These are phyloP conservation scores for Trichoderma gamsii DNA, from an alignment of 495 filamentous ascomycete species.

Conservation along the genomic window DNA sequence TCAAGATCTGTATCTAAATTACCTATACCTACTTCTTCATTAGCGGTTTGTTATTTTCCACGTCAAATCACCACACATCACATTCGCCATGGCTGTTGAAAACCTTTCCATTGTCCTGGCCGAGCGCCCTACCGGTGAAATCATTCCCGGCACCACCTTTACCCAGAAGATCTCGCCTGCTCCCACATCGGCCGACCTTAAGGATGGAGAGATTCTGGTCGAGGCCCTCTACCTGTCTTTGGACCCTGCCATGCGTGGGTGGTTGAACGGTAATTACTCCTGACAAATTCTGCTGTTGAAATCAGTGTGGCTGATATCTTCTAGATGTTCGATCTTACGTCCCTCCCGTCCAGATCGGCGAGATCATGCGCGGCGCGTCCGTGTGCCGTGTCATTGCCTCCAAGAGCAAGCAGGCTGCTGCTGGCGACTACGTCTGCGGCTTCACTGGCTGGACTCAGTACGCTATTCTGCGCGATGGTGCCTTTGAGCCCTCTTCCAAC, in stretches of 20 bases:
- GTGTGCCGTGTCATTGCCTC: conserved; percentile 47
- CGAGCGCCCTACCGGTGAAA: conserved; percentile 35
- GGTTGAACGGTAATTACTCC: conserved; percentile 44
- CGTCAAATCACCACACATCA: background rate
- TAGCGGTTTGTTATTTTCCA: background rate
- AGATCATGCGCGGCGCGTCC: conserved; percentile 55
- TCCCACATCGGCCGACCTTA: conserved; percentile 34
- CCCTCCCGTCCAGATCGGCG: conserved; percentile 56
- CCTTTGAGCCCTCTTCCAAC: conserved; percentile 37
- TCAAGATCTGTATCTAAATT: background rate
- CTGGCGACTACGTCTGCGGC: conserved; percentile 48
- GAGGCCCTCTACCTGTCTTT: conserved; percentile 60
- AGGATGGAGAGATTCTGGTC: conserved; percentile 55
- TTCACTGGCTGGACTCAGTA: conserved; percentile 59
- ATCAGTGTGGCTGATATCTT: background rate
- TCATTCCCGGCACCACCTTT: conserved; percentile 44
- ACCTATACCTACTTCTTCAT: background rate
- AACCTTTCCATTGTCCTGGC: conserved; percentile 40
- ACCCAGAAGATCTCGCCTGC: conserved; percentile 39
- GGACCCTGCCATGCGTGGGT: conserved; percentile 68
- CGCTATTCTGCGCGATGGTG: conserved; percentile 43
- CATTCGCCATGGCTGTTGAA: conserved; percentile 23
- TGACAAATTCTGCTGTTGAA: background rate
- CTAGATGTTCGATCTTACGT: conserved; percentile 56
- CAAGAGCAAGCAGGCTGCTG: conserved; percentile 38